Base-by-base conservation (phyloP, 2,329 filamentous ascomycete species). In the Neodidymelliopsis sp. region DNA sequence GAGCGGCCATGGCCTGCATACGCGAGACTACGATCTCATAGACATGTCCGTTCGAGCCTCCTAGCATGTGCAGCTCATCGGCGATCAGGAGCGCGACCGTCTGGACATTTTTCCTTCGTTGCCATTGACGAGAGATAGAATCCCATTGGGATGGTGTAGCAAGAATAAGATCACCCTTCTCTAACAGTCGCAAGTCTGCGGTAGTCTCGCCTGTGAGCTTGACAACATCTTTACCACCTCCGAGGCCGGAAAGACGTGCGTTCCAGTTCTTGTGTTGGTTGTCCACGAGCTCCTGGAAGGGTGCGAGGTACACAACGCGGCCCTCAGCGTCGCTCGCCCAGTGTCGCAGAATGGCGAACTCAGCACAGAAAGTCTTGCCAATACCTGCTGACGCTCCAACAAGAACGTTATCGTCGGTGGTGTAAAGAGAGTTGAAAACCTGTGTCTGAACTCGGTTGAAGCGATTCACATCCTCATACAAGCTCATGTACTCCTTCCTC, bases 401-500 rank as follows among this genome's bases (percentile, higher is more conserved):
- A 56, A 99, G 91, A 16, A 97, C 91, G 65, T 95, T 97, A 63
- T 97, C 91, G 69, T 97, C 90, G 0, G 90, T 89, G 36, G 89
- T 87, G 70, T 90, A 97, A 0, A 99, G 78, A 1, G 92, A 91
- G 69, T 96, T 96, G 79, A 97, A 99, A 0, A 91, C 90, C 71
- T 99, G 94, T 0, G 94, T 97, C 74, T 99, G 95, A 10, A 99
- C 89, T 71, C 94, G 94, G 78, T 99, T 99, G 80, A 99, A 99
- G 55, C 89, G 85, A 46, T 85, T 82, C 86, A 91, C 95, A 22
- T 88, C 80, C 3, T 90, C 86, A 68, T 97, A 99, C 15, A 99
- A 77, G 18, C 83, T 81, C 51, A 88, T 82, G 65, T 89, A 96
- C 54, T 96, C 91, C 54, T 89, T 85, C 15, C 84, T 83, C 80